These are phyloP conservation scores for Ustilago curta DNA, from an alignment of 1,284 basidiomycete species.

Conservation along the genomic window DNA sequence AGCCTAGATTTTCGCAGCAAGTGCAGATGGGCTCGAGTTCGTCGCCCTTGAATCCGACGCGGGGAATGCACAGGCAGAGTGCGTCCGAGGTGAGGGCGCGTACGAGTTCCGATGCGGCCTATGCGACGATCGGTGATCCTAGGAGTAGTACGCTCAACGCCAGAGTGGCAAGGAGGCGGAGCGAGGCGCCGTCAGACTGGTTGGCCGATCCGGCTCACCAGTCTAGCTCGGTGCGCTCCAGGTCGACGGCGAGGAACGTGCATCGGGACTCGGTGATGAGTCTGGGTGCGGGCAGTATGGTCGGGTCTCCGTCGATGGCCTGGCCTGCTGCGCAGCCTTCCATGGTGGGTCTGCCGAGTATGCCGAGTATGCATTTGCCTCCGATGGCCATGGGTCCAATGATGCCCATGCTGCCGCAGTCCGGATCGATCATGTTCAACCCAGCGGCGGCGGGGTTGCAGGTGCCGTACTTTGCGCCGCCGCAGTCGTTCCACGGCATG, in stretches of 20 bases:
- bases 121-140: slow-evolving; percentile 16
- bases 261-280: slow-evolving; percentile 34
- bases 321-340: slow-evolving; percentile 24
- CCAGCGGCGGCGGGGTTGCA: slow-evolving; percentile 9
- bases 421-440: slow-evolving; percentile 26
- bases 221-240: slow-evolving; percentile 17
- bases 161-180: slow-evolving; percentile 16
- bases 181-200: slow-evolving; percentile 46
- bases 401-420: slow-evolving; percentile 12
- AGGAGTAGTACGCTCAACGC: slow-evolving; percentile 7
- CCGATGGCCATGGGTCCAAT: slow-evolving; percentile 6
- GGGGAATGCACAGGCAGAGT: slow-evolving; percentile 18
- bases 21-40: slow-evolving; percentile 4
- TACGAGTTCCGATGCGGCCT: slow-evolving; percentile 26
- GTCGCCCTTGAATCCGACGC: slow-evolving; percentile 32
- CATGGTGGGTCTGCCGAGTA: slow-evolving; percentile 8
- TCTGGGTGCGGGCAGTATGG: slow-evolving; percentile 6
- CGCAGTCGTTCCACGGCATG: slow-evolving; percentile 8
- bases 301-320: slow-evolving; percentile 6
- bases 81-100: slow-evolving; percentile 22
- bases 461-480: slow-evolving; percentile 13
- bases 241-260: slow-evolving; percentile 7
- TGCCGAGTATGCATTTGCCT: slow-evolving; percentile 8
- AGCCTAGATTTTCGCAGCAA: slow-evolving; percentile 10
- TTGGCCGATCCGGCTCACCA: slow-evolving; percentile 8